phyloP scores from a whole-genome alignment of 257 asterid species.

The Gentiana macrophylla region DNA sequence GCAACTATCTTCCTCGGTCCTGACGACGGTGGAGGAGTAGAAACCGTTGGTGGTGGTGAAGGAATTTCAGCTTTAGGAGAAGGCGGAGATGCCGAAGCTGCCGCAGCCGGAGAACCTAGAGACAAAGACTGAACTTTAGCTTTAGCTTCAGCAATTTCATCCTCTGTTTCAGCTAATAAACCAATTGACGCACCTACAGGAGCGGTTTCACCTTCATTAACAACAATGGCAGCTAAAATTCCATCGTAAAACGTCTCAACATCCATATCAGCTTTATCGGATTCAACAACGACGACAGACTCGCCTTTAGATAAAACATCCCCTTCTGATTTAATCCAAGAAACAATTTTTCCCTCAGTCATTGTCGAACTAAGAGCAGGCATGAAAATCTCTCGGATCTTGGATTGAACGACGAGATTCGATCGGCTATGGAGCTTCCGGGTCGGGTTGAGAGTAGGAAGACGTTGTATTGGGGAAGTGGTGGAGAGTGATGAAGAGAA shows the following conservation, averaged over 20 bases:
- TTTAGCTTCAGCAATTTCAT: conserved; percentile 49
- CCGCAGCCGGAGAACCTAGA: conserved; percentile 22
- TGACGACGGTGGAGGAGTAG: conserved; percentile 17
- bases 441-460: conserved; percentile 13
- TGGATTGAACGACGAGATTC: conserved; percentile 31
- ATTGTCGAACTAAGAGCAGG: conserved; percentile 91
- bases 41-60: conserved; percentile 17
- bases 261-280: conserved; percentile 85
- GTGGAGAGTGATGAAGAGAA: conserved; percentile 56
- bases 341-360: conserved; percentile 89
- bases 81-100: conserved; percentile 12
- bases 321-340: conserved; percentile 82
- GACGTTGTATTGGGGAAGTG: conserved; percentile 29
- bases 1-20: conserved; percentile 47
- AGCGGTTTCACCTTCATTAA: conserved; percentile 62
- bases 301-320: conserved; percentile 71
- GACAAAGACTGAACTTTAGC: conserved; percentile 43
- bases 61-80: conserved; percentile 11
- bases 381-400: conserved; percentile 93
- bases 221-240: conserved; percentile 61
- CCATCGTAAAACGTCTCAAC: conserved; percentile 77
- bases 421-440: conserved; percentile 7
- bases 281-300: conserved; percentile 75
- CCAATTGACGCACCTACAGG: conserved; percentile 69
- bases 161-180: conserved; percentile 56